phyloP scores from a whole-genome alignment of 75 land plant species.

The Picea glauca region DNA sequence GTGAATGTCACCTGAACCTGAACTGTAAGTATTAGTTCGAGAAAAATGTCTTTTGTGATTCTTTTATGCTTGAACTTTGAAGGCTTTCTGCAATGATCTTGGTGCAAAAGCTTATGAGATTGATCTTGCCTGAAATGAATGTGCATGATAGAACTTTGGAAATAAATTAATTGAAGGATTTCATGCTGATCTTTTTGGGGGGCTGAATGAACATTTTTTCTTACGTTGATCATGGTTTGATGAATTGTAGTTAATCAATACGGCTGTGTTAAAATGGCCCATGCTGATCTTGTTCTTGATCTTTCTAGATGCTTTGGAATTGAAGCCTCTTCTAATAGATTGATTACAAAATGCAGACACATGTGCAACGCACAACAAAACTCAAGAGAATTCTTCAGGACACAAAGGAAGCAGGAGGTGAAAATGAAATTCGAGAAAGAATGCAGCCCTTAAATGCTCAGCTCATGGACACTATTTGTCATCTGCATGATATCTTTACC shows the following conservation, averaged over 20 bases:
- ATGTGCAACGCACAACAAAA: constrained; percentile 60
- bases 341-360: constrained; percentile 39
- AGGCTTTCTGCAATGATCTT: background rate
- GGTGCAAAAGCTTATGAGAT: background rate
- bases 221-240: background rate
- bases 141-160: background rate
- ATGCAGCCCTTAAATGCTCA: constrained; percentile 85
- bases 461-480: constrained; percentile 64
- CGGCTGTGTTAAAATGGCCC: background rate
- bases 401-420: constrained; percentile 83
- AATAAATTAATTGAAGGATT: no score
- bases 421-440: constrained; percentile 79
- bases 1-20: no score
- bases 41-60: background rate
- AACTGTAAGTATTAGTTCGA: no score
- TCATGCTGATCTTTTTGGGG: background rate
- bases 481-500: constrained; percentile 77
- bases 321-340: no score
- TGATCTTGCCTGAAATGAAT: background rate
- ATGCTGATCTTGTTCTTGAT: background rate
- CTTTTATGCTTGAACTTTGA: background rate
- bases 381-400: constrained; percentile 86
- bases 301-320: background rate
- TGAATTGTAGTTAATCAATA: background rate
- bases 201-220: background rate